A percentile compares a stretch with the other conserved stretches of the same genome.
phyloP scores from a whole-genome alignment of 192 early-diverging fungal genomes.

The Coemansia sp. region DNA sequence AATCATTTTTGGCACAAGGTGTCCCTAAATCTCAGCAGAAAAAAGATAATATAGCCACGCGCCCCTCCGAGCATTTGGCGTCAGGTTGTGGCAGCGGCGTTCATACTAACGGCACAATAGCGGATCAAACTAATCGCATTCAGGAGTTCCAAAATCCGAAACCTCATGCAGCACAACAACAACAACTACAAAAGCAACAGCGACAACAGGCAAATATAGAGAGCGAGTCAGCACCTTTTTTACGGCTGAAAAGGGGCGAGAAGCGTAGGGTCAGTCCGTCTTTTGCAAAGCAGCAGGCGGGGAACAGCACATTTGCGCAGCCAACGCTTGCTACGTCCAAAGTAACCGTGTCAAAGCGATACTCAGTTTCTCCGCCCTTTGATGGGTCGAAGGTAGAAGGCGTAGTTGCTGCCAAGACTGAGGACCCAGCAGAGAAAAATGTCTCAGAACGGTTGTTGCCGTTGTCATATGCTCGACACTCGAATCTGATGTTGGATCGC shows the following conservation, averaged over 20 bases:
- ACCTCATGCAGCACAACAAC: not conserved
- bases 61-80: not conserved
- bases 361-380: constrained; percentile 30
- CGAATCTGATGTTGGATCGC: not conserved
- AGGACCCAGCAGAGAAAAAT: not conserved
- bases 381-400: constrained; percentile 4
- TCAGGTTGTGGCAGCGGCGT: constrained; percentile 1
- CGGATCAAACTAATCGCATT: not conserved
- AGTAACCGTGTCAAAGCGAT: constrained; percentile 34
- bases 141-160: not conserved
- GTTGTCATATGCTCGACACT: not conserved
- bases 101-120: not conserved
- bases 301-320: constrained; percentile 26
- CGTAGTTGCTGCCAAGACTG: not conserved
- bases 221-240: not conserved
- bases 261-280: constrained; percentile 1
- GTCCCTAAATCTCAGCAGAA: constrained; percentile 1
- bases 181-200: not conserved
- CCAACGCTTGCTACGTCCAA: constrained; percentile 28
- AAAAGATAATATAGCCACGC: not conserved
- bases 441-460: not conserved
- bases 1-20: constrained; percentile 10
- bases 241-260: not conserved
- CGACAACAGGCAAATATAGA: not conserved
- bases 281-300: not conserved